These are phyloP conservation scores for Bruguiera gymnorhiza DNA, from an alignment of 345 rosid species.

Conservation along the genomic window DNA sequence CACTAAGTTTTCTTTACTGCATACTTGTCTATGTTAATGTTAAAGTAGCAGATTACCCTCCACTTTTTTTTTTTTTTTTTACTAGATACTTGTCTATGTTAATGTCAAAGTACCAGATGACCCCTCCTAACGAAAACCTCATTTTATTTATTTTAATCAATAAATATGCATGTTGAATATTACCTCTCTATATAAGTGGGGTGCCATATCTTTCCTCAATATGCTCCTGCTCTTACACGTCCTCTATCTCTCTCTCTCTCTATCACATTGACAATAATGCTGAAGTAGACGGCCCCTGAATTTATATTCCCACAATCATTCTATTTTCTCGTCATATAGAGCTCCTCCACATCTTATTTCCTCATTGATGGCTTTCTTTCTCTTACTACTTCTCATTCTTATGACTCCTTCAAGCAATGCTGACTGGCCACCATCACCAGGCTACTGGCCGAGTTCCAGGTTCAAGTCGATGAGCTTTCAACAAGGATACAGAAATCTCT, in stretches of 20 bases:
- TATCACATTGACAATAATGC: no score
- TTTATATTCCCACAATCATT: slow-evolving; percentile 34
- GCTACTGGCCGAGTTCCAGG: slow-evolving; percentile 84
- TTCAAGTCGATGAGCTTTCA: slow-evolving; percentile 61
- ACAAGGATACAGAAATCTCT: slow-evolving; percentile 67
- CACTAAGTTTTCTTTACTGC: not conserved
- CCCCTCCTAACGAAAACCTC: not conserved
- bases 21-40: not conserved
- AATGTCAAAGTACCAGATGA: not conserved
- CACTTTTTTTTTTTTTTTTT: no score
- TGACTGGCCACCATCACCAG: slow-evolving; percentile 80
- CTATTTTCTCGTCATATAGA: slow-evolving; percentile 14
- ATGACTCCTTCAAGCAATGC: slow-evolving; percentile 42
- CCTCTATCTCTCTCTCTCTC: not conserved
- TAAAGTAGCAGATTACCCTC: not conserved
- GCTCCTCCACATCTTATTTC: slow-evolving; percentile 4
- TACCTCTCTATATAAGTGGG: not conserved
- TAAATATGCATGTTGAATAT: not conserved
- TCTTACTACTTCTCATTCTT: slow-evolving; percentile 33
- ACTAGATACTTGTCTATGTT: not conserved
- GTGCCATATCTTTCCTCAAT: not conserved
- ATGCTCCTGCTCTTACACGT: not conserved
- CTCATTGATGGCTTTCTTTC: slow-evolving; percentile 31
- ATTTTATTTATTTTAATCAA: not conserved
- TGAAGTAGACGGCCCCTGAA: slow-evolving; percentile 15